Percentiles rank a stretch among this genome's conserved stretches.
These are phyloP conservation scores for Aureobasidium musti DNA, from an alignment of 2,329 filamentous ascomycete genomes.

Conservation along the genomic window DNA sequence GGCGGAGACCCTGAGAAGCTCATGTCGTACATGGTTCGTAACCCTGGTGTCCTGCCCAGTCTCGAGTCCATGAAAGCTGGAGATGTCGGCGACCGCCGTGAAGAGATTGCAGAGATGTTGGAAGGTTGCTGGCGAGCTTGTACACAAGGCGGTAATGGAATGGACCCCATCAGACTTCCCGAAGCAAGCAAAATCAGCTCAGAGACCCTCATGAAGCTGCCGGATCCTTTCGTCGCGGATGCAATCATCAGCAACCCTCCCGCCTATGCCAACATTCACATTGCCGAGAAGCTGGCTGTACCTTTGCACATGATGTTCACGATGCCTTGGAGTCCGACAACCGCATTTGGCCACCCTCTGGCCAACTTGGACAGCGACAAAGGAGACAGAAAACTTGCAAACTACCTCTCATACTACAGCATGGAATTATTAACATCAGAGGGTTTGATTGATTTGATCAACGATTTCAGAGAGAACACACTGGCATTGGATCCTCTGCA, in stretches of 20 bases:
- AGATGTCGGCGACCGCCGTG: slow-evolving; percentile 79
- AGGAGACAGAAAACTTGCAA: slow-evolving; percentile 73
- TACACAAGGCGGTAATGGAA: slow-evolving; percentile 27
- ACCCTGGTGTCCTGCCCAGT: slow-evolving; percentile 81
- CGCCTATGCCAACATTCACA: slow-evolving; percentile 73
- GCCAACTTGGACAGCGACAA: slow-evolving; percentile 78
- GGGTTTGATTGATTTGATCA: slow-evolving; percentile 86
- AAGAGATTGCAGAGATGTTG: slow-evolving; percentile 79
- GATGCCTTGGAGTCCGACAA: slow-evolving; percentile 89
- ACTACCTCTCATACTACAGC: slow-evolving; percentile 79
- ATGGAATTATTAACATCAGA: slow-evolving; percentile 95
- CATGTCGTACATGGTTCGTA: slow-evolving; percentile 85
- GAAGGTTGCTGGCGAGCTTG: slow-evolving; percentile 85
- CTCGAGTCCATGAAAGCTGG: slow-evolving; percentile 72
- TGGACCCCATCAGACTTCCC: slow-evolving; percentile 5
- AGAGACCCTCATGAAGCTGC: slow-evolving; percentile 42
- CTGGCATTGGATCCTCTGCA: slow-evolving; percentile 75
- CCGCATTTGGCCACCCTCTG: slow-evolving; percentile 81
- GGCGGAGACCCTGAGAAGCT: slow-evolving; percentile 67
- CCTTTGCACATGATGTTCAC: slow-evolving; percentile 89
- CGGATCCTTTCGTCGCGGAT: slow-evolving; percentile 69
- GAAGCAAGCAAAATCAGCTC: not conserved
- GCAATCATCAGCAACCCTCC: slow-evolving; percentile 78
- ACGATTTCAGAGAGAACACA: slow-evolving; percentile 66
- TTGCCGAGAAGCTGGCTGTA: slow-evolving; percentile 72